These are phyloP conservation scores for Psilocybe subaeruginosa DNA, from an alignment of 768 basidiomycete genomes.

Conservation along the genomic window DNA sequence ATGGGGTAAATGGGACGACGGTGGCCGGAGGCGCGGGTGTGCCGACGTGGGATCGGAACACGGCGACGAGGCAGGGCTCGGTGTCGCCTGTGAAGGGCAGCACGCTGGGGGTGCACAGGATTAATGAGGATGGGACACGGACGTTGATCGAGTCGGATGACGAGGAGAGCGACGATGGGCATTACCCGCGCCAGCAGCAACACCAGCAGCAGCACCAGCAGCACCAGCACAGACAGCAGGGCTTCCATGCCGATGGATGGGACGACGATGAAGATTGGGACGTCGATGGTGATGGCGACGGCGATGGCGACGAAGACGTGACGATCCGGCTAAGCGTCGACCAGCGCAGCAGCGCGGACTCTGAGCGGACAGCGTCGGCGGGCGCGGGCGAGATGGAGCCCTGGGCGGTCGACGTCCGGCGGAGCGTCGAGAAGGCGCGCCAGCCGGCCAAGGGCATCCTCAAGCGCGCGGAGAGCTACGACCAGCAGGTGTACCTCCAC, in stretches of 20 bases:
- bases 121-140: constrained; percentile 22
- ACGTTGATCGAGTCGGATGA: constrained; percentile 16
- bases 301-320: constrained; percentile 70
- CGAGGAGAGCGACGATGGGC: constrained; percentile 38
- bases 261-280: constrained; percentile 85
- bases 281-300: constrained; percentile 56
- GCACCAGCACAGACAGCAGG: constrained; percentile 29
- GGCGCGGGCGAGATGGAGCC: constrained; percentile 46
- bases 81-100: constrained; percentile 43
- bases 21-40: constrained; percentile 37
- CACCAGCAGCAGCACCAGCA: constrained; percentile 26
- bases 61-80: constrained; percentile 53
- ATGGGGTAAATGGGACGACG: constrained; percentile 25
- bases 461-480: constrained; percentile 77
- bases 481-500: constrained; percentile 60
- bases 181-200: constrained; percentile 29
- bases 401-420: constrained; percentile 77
- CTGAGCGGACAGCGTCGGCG: constrained; percentile 17
- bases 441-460: constrained; percentile 83
- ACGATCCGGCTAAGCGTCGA: constrained; percentile 71
- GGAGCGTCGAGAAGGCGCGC: constrained; percentile 69
- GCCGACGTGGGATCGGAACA: constrained; percentile 84
- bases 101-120: constrained; percentile 30
- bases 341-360: constrained; percentile 49
- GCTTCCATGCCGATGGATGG: constrained; percentile 64